These are phyloP conservation scores for Hirsutella minnesotensis DNA, from an alignment of 2,329 filamentous ascomycete species.

Conservation along the genomic window DNA sequence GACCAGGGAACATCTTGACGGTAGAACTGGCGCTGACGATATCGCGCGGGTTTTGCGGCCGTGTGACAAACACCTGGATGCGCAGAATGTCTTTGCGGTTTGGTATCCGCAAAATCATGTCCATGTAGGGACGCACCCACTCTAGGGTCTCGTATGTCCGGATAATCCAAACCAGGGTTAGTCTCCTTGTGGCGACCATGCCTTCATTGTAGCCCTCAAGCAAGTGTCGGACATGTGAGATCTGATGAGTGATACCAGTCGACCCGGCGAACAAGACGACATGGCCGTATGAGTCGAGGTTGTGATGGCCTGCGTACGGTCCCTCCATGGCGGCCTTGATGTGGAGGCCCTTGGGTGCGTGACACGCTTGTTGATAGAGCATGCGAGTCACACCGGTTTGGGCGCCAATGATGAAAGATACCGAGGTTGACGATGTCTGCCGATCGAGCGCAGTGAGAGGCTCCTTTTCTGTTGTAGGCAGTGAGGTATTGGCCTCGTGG, in stretches of 20 bases:
- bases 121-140: conserved; percentile 85
- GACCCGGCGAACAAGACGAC: conserved; percentile 83
- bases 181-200: conserved; percentile 66
- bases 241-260: conserved; percentile 89
- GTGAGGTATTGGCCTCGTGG: conserved; percentile 29
- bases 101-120: conserved; percentile 63
- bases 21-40: conserved; percentile 65
- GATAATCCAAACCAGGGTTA: conserved; percentile 87
- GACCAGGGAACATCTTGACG: conserved; percentile 85
- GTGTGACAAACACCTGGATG: conserved; percentile 82
- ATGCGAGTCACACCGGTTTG: conserved; percentile 80
- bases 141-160: conserved; percentile 81
- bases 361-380: conserved; percentile 58
- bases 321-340: conserved; percentile 74
- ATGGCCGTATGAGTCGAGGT: conserved; percentile 85
- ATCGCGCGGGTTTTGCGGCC: conserved; percentile 73
- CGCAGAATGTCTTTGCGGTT: conserved; percentile 71
- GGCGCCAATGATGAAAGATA: conserved; percentile 78
- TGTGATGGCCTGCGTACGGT: conserved; percentile 75
- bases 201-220: conserved; percentile 56
- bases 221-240: conserved; percentile 74
- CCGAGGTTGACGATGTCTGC: conserved; percentile 34
- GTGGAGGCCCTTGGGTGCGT: conserved; percentile 40
- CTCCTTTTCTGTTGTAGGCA: conserved; percentile 29
- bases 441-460: conserved; percentile 25